Base-by-base conservation (phyloP, 2,329 filamentous ascomycete genomes). In the Xylariales sp. region DNA sequence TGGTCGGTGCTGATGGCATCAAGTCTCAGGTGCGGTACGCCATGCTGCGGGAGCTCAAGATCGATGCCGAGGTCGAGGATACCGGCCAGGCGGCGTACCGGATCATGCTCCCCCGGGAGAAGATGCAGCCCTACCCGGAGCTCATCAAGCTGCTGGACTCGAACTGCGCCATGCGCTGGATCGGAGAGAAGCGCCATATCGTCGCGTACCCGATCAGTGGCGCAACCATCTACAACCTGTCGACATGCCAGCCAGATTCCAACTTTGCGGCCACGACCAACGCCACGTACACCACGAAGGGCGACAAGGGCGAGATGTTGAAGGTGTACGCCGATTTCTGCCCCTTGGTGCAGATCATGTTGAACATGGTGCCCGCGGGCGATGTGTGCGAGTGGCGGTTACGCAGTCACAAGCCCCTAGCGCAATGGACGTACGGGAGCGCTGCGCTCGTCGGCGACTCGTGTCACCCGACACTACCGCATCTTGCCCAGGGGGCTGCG, bases 1-100 rank as follows among this genome's bases (percentile, higher is more conserved):
- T 80, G 7, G 60, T 80, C 19, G 74, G 68, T 15, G 65, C 71
- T 11, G 76, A 80, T 53, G 76, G 76, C 28, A 70, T 80, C 57
- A 80, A 79, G 60, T 75, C 69, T 29, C 47, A 57, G 7, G 64
- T 68, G 15, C 69, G 76, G 22, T 63, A 68, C 6, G 63, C 72
- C 27, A 70, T 87, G 58, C 71, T 86, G 2, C 61, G 68, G 25
- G 63, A 68, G 31, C 63, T 78, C 1, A 69, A 71, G 31, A 65
- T 73, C 47, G 60, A 64, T 5, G 73, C 73, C 16, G 68, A 77
- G 40, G 76, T 83, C 51, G 68, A 79, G 45, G 82, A 87, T 46
- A 88, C 85, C 0, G 79, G 83, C 4, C 83, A 89, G 63, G 86
- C 86, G 0, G 84, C 84, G 3, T 90, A 90, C 66, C 78, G 86